Evolutionary conservation across 257 asterid species (phyloP), one percentile per base, ranked within the genome.

Genomic region (Capsicum chinense): DNA sequence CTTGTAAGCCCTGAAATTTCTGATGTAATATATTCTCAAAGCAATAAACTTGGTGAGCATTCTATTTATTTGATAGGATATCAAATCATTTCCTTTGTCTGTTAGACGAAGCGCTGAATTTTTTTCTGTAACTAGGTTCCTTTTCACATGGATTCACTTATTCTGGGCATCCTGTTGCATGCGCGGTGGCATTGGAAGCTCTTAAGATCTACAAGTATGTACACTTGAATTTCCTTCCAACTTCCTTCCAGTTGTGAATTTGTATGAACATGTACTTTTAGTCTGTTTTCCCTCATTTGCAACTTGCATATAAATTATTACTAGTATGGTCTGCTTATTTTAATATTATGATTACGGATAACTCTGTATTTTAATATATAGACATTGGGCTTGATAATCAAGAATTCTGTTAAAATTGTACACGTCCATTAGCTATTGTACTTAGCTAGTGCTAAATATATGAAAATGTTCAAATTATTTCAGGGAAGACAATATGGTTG

Each of bases 71-170:
- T 78, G 9, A 33, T 78, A 78, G 16, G 64, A 78, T 54, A 8
- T 26, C 21, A 78, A 54, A 26, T 76, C 21, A 50, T 42, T 74
- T 19, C 17, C 59, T 37, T 82, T 7, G 17, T 64, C 57, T 26
- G 19, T 42, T 15, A 26, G 50, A 26, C 0, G 9, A 78, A 54
- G 9, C 6, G 2, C 82, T 78, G 82, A 47, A 0, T 9, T 7
- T 14, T 47, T 39, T 42, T 47, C 39, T 79, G 11, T 69, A 86
- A 60, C 57, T 66, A 96, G 99, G 99, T 73, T 50, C 90, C 60
- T 94, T 96, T 88, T 92, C 98, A 50, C 99, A 96, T 85, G 99
- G 99, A 87, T 96, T 96, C 88, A 96, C 99, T 16, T 94, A 93
- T 84, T 94, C 99, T 44, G 99, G 99, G 57, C 99, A 96, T 86